Evolutionary conservation across 2,329 filamentous ascomycete species (phyloP), one percentile per base, ranked within the genome.

Genomic region (Pseudomassariella vexata): DNA sequence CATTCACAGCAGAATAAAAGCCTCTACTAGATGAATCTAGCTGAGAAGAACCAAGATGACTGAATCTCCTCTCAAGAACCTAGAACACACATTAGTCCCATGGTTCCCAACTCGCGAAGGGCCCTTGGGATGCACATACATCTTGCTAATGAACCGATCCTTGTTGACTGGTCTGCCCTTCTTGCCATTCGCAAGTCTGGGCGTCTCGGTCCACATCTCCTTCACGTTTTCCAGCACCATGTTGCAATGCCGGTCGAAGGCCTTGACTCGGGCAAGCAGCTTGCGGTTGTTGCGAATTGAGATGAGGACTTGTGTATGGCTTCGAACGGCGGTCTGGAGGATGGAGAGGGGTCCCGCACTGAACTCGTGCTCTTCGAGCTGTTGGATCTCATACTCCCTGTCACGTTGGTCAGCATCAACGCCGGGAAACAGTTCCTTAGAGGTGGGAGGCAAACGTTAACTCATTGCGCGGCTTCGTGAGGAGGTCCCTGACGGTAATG

Each of bases 181-280:
- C 70, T 90, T 92, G 45, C 90, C 90, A 45, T 81, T 82, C 15
- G 84, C 79, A 53, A 85, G 73, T 39, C 79, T 70, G 29, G 90
- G 88, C 35, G 85, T 92, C 67, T 98, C 92, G 8, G 89, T 95
- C 92, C 92, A 98, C 90, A 98, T 96, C 68, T 98, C 92, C 73
- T 94, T 94, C 25, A 94, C 88, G 48, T 95, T 95, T 70, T 95
- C 88, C 28, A 95, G 70, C 4, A 95, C 85, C 92, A 98, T 96
- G 67, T 98, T 98, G 76, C 89, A 96, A 65, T 98, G 92, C 39
- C 92, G 76, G 65, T 98, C 92, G 59, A 98, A 98, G 6, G 92
- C 92, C 72, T 98, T 98, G 55, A 98, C 90, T 44, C 92, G 84
- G 31, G 90, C 92, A 34, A 98, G 81, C 28, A 98, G 75, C 72